Evolutionary conservation across 768 basidiomycete species (phyloP).

Genomic region (Hydnum rufescens): DNA sequence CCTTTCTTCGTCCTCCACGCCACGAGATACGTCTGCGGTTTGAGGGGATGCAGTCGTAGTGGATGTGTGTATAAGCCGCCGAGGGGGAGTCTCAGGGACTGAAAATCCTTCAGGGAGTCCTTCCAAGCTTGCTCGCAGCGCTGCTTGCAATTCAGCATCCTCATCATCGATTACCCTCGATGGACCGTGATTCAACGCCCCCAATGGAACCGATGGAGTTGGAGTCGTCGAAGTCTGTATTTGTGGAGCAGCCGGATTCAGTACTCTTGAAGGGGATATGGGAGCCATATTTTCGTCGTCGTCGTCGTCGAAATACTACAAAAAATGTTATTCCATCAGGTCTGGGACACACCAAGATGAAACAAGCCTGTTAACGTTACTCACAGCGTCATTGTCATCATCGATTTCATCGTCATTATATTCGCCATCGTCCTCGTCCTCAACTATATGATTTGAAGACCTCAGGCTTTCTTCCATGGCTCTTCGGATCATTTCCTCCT

Average conservation of each 20-base stretch:
- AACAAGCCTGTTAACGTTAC: not conserved
- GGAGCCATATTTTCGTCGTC: too few relatives aligned
- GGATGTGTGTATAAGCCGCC: slow-evolving; percentile 4
- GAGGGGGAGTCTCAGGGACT: slow-evolving; percentile 17
- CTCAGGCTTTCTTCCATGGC: slow-evolving; percentile 42
- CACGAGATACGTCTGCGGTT: slow-evolving; percentile 4
- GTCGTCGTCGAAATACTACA: too few relatives aligned
- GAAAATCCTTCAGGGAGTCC: slow-evolving; percentile 33
- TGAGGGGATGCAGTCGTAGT: not conserved
- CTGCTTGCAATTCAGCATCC: slow-evolving; percentile 72
- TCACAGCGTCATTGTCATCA: slow-evolving; percentile 9
- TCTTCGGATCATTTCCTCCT: slow-evolving; percentile 33
- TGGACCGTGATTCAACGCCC: too few relatives aligned
- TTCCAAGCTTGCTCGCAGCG: slow-evolving; percentile 65
- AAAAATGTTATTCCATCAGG: too few relatives aligned
- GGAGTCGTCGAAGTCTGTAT: too few relatives aligned
- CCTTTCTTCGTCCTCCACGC: slow-evolving; percentile 21
- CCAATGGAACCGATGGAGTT: too few relatives aligned
- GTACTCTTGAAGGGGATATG: too few relatives aligned
- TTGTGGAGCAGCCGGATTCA: too few relatives aligned
- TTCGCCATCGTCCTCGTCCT: slow-evolving; percentile 13
- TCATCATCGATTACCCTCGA: slow-evolving; percentile 62
- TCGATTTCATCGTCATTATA: slow-evolving; percentile 12
- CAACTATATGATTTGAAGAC: slow-evolving; percentile 12
- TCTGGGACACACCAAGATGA: not conserved